Percentiles rank a stretch among this genome's conserved stretches.
phyloP scores from a whole-genome alignment of 2,329 filamentous ascomycete genomes.

The Amphichorda felina region DNA sequence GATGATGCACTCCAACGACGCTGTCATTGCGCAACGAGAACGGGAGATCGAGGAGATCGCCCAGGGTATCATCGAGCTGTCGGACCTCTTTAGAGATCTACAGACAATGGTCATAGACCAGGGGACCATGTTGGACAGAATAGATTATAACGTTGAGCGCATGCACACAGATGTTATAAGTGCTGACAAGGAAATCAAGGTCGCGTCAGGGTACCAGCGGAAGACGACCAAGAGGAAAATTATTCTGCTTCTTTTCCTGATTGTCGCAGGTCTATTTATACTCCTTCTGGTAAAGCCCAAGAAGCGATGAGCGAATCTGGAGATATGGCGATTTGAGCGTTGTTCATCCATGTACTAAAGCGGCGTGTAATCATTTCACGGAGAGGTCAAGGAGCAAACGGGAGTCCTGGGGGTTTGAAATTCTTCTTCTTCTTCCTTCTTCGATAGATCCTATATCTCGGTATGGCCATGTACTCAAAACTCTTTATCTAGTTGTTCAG shows the following conservation, averaged over 20 bases:
- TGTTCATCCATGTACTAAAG: conserved; percentile 1
- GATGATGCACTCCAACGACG: conserved; percentile 64
- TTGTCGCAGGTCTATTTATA: conserved; percentile 82
- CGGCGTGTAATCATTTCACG: background rate
- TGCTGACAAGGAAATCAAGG: conserved; percentile 82
- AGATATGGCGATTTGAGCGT: background rate
- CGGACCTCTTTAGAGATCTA: conserved; percentile 92
- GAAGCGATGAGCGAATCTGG: conserved; percentile 13
- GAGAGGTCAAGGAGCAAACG: background rate
- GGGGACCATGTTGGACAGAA: conserved; percentile 82
- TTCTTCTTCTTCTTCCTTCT: conserved; percentile 3
- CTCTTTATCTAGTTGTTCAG: too few species aligned
- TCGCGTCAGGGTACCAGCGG: conserved; percentile 81
- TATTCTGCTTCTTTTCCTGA: conserved; percentile 73
- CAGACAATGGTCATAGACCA: conserved; percentile 93
- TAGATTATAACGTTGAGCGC: conserved; percentile 95
- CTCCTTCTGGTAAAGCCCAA: conserved; percentile 72
- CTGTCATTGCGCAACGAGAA: conserved; percentile 80
- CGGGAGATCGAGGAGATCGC: conserved; percentile 96
- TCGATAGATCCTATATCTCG: background rate
- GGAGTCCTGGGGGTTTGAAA: conserved; percentile 4
- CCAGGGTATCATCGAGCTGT: conserved; percentile 92
- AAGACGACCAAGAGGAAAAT: conserved; percentile 84
- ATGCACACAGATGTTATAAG: conserved; percentile 91
- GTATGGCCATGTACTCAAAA: too few species aligned